A percentile compares a stretch with the other conserved stretches of the same genome.
phyloP scores from a whole-genome alignment of 2,329 filamentous ascomycete genomes.

The Hypocrella siamensis region DNA sequence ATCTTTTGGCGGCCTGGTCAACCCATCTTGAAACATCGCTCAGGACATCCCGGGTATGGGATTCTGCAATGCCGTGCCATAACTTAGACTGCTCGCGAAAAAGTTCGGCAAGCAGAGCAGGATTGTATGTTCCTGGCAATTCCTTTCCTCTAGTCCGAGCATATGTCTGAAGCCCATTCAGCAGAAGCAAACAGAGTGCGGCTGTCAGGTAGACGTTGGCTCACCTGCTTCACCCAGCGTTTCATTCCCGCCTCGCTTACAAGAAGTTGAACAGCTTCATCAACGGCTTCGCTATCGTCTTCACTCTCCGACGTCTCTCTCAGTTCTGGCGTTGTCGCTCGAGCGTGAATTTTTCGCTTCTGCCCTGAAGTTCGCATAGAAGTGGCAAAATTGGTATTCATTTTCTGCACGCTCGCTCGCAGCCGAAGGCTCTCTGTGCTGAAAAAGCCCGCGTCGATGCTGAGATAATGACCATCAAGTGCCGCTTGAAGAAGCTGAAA shows the following conservation, averaged over 20 bases:
- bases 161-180: slow-evolving; percentile 2
- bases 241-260: slow-evolving; percentile 3
- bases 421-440: slow-evolving; percentile 8
- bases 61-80: slow-evolving; percentile 5
- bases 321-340: not conserved
- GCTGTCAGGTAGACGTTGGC: not conserved
- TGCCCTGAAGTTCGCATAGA: slow-evolving; percentile 4
- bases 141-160: slow-evolving; percentile 5
- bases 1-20: not conserved
- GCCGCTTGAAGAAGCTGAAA: slow-evolving; percentile 10
- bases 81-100: slow-evolving; percentile 6
- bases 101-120: slow-evolving; percentile 6
- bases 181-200: not conserved
- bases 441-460: slow-evolving; percentile 7
- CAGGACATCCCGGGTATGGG: slow-evolving; percentile 4
- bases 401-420: slow-evolving; percentile 11
- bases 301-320: not conserved
- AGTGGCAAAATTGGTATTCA: slow-evolving; percentile 9
- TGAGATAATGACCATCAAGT: slow-evolving; percentile 9
- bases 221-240: slow-evolving; percentile 4
- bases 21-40: slow-evolving; percentile 3
- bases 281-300: not conserved
- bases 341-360: slow-evolving; percentile 1
- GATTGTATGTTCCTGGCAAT: slow-evolving; percentile 8
- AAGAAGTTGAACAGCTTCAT: slow-evolving; percentile 2